Conservation (phyloP, 2,329 filamentous ascomycete genomes). For the Penicillium sp. region DNA sequence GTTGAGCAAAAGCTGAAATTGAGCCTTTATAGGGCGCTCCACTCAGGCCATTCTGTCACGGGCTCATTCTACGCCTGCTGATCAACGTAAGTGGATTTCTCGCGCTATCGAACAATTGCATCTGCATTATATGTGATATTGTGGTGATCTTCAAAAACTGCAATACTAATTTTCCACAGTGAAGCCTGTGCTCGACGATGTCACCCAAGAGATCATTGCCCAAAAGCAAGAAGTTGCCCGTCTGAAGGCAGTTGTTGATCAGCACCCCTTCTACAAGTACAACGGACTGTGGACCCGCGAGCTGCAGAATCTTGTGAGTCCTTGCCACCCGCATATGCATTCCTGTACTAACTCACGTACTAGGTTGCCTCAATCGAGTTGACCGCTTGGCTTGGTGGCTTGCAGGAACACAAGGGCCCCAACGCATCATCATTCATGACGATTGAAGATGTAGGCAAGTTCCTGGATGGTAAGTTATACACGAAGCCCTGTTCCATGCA, state of each 20-base stretch:
- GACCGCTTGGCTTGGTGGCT: slow-evolving; percentile 78
- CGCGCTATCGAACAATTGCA: background rate
- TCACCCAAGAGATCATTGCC: slow-evolving; percentile 69
- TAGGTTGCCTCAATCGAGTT: slow-evolving; percentile 62
- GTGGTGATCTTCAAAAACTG: background rate
- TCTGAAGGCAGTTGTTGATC: slow-evolving; percentile 72
- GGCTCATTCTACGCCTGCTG: slow-evolving; percentile 81
- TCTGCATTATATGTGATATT: background rate
- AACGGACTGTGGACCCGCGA: slow-evolving; percentile 83
- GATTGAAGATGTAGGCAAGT: slow-evolving; percentile 80
- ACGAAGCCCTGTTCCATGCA: slow-evolving; percentile 5
- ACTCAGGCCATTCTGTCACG: slow-evolving; percentile 82
- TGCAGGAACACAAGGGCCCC: slow-evolving; percentile 58
- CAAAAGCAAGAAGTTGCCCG: slow-evolving; percentile 71
- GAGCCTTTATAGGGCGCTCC: slow-evolving; percentile 59
- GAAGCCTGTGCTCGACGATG: slow-evolving; percentile 66
- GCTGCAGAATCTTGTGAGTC: slow-evolving; percentile 74
- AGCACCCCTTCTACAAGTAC: slow-evolving; percentile 98
- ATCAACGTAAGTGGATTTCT: slow-evolving; percentile 53
- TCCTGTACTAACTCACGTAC: slow-evolving; percentile 39
- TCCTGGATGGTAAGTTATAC: slow-evolving; percentile 66
- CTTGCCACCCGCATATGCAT: slow-evolving; percentile 1
- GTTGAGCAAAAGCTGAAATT: slow-evolving; percentile 8
- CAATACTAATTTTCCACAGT: slow-evolving; percentile 52
- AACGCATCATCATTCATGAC: slow-evolving; percentile 72